Percentiles rank a stretch among this genome's conserved stretches.
Evolutionary conservation across 371 early-diverging fungal genomes (phyloP).

Genomic region (Pancytospora philotis): DNA sequence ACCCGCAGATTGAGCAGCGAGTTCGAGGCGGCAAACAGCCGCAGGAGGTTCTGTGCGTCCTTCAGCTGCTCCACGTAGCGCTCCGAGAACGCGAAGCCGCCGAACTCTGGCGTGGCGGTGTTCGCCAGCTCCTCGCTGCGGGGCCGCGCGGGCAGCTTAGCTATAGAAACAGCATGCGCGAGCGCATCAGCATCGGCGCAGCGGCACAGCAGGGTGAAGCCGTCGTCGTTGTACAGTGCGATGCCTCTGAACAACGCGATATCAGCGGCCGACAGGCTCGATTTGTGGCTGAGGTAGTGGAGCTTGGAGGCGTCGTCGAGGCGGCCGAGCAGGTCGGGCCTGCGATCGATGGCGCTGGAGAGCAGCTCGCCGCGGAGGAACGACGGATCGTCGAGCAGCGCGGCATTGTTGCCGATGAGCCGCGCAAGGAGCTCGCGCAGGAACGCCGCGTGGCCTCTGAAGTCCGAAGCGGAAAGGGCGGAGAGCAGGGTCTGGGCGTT

Average conservation of each 20-base stretch:
- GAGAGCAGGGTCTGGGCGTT: slow-evolving; percentile 1
- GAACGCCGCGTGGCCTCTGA: neutral
- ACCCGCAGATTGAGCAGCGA: neutral
- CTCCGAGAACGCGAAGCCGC: neutral
- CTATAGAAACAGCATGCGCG: neutral
- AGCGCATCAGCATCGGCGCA: neutral
- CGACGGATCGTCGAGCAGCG: neutral
- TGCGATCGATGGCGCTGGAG: neutral
- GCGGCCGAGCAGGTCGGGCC: neutral
- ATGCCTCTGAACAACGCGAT: neutral
- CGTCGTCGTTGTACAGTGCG: neutral
- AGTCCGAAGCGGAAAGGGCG: neutral
- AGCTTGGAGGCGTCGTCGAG: neutral
- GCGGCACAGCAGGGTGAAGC: neutral
- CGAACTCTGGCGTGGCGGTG: neutral
- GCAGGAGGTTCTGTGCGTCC: neutral
- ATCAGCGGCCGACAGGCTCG: neutral
- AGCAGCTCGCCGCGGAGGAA: neutral
- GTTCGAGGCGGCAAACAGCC: neutral
- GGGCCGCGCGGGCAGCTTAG: neutral
- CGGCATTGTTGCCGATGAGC: neutral
- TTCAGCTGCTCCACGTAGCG: neutral
- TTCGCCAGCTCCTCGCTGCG: neutral
- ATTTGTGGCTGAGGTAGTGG: neutral
- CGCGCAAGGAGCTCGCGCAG: neutral